Evolutionary conservation across 176 grass and related monocot species (phyloP).

Genomic region (Oryza meyeriana): DNA sequence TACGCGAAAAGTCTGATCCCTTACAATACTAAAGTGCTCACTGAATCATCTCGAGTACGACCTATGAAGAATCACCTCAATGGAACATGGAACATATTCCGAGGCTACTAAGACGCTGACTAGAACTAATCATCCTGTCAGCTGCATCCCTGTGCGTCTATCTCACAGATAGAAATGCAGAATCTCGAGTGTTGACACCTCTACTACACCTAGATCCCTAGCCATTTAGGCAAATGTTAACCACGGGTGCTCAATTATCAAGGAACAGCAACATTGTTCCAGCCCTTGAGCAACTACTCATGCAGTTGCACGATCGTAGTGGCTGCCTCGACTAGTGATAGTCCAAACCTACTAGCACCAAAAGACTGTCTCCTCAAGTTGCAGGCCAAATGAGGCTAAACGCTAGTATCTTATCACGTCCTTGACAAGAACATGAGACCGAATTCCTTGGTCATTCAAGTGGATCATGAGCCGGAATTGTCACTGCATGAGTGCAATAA

Average conservation of each 20-base stretch:
- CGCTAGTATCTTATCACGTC: conserved; percentile 11
- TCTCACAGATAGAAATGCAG: conserved; percentile 2
- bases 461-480: conserved; percentile 11
- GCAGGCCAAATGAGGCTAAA: conserved; percentile 14
- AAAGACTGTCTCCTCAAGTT: not conserved
- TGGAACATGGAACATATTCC: conserved; percentile 17
- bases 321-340: not conserved
- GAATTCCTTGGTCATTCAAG: conserved; percentile 12
- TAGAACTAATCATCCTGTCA: not conserved
- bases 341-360: conserved; percentile 1
- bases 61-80: conserved; percentile 8
- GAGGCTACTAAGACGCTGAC: conserved; percentile 28
- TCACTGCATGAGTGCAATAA: conserved; percentile 21
- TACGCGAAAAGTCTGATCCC: conserved; percentile 5
- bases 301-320: not conserved
- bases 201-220: not conserved
- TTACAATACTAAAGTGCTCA: conserved; percentile 15
- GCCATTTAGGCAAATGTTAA: not conserved
- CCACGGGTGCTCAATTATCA: not conserved
- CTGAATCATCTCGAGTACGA: conserved; percentile 30
- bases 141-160: not conserved
- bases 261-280: not conserved
- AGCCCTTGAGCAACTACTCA: not conserved
- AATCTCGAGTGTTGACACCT: not conserved
- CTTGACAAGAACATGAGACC: conserved; percentile 33